Evolutionary conservation across 352 stramenopile species (phyloP).

Genomic region (Phytophthora hibernalis): DNA sequence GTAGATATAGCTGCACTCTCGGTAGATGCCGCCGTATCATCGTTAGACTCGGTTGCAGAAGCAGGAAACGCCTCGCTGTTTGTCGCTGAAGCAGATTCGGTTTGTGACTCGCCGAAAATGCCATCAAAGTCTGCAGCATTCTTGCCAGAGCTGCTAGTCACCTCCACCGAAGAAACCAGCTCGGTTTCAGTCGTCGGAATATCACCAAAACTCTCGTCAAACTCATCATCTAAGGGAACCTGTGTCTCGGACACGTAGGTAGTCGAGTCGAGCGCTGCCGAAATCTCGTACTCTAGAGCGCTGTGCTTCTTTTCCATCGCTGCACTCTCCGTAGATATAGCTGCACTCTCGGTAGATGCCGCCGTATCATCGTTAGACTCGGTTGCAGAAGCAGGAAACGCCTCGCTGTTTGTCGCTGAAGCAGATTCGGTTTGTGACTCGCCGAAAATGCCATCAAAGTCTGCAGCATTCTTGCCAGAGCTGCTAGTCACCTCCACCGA

Average conservation of each 20-base stretch:
- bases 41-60: neutral
- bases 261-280: neutral
- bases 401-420: neutral
- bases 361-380: neutral
- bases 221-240: constrained; percentile 20
- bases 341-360: too few relatives aligned
- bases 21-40: neutral
- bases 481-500: neutral
- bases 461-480: constrained; percentile 14
- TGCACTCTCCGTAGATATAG: neutral
- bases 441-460: constrained; percentile 37
- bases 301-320: constrained; percentile 8
- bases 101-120: constrained; percentile 26
- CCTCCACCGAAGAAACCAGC: neutral
- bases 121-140: constrained; percentile 33
- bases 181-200: neutral
- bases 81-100: neutral
- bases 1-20: too few relatives aligned
- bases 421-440: constrained; percentile 2
- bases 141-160: neutral
- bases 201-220: constrained; percentile 36
- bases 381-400: neutral
- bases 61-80: neutral
- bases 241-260: neutral
- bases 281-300: neutral